These are phyloP conservation scores for Paspalum vaginatum DNA, from an alignment of 176 grass and related monocot species.

Conservation along the genomic window DNA sequence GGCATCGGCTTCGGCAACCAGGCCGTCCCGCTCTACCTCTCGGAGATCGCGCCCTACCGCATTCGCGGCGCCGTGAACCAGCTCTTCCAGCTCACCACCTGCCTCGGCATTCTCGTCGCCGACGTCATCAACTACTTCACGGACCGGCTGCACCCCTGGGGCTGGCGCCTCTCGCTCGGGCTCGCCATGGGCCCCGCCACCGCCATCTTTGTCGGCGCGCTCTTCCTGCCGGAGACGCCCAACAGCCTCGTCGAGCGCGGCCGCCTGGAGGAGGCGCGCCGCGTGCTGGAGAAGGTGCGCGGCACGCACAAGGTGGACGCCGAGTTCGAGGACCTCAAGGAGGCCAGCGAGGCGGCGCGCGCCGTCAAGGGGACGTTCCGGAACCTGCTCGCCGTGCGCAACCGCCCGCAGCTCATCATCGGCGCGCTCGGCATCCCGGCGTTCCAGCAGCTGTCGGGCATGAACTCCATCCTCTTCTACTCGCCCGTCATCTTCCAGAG, in stretches of 20 bases:
- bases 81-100: conserved; percentile 96
- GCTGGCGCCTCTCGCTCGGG: conserved; percentile 85
- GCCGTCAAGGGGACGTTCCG: conserved; percentile 63
- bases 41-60: conserved; percentile 84
- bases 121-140: conserved; percentile 94
- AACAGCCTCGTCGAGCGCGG: conserved; percentile 94
- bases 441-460: conserved; percentile 94
- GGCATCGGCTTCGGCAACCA: conserved; percentile 97
- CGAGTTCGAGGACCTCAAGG: conserved; percentile 87
- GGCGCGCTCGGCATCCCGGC: conserved; percentile 89
- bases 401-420: conserved; percentile 87
- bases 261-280: conserved; percentile 58
- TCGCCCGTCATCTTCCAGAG: conserved; percentile 94
- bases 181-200: conserved; percentile 81
- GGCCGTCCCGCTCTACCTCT: conserved; percentile 92
- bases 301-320: conserved; percentile 88
- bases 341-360: conserved; percentile 78
- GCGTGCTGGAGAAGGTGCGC: conserved; percentile 79
- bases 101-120: conserved; percentile 84
- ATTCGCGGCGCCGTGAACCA: conserved; percentile 97
- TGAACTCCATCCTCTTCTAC: conserved; percentile 98
- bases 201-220: conserved; percentile 73
- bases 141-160: conserved; percentile 81
- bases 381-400: conserved; percentile 67
- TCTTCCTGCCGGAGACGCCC: conserved; percentile 90